Percentiles rank a stretch among this genome's conserved stretches.
phyloP scores from a whole-genome alignment of 2,329 filamentous ascomycete genomes.

The Sporothrix brasiliensis region DNA sequence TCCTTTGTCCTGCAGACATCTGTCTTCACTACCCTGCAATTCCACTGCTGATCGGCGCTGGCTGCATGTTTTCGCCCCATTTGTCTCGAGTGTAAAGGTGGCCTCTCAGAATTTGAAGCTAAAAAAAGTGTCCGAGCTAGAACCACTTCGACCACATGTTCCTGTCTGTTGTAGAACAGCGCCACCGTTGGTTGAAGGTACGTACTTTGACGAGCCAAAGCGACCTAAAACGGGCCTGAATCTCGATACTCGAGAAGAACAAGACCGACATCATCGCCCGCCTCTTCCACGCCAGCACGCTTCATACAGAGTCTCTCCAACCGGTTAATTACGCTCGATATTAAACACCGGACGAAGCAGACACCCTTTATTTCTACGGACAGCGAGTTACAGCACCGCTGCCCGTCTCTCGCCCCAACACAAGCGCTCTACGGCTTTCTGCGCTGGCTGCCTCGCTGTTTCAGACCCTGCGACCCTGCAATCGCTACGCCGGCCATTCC shows the following conservation, averaged over 20 bases:
- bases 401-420: background rate
- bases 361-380: background rate
- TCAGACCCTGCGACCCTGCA: constrained; percentile 34
- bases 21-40: background rate
- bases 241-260: background rate
- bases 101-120: background rate
- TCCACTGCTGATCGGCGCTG: background rate
- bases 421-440: constrained; percentile 4
- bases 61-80: constrained; percentile 10
- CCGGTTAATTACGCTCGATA: constrained; percentile 27
- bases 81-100: constrained; percentile 18
- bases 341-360: constrained; percentile 1
- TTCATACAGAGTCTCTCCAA: background rate
- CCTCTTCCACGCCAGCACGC: background rate
- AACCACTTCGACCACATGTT: constrained; percentile 10
- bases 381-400: background rate
- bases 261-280: constrained; percentile 25
- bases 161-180: background rate
- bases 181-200: background rate
- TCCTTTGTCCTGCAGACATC: background rate
- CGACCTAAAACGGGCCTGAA: background rate
- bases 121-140: constrained; percentile 2
- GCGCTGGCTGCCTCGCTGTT: constrained; percentile 28
- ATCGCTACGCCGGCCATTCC: constrained; percentile 26
- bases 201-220: background rate